phyloP scores from a whole-genome alignment of 192 early-diverging fungal genomes.

The Kickxella alabastrina region DNA sequence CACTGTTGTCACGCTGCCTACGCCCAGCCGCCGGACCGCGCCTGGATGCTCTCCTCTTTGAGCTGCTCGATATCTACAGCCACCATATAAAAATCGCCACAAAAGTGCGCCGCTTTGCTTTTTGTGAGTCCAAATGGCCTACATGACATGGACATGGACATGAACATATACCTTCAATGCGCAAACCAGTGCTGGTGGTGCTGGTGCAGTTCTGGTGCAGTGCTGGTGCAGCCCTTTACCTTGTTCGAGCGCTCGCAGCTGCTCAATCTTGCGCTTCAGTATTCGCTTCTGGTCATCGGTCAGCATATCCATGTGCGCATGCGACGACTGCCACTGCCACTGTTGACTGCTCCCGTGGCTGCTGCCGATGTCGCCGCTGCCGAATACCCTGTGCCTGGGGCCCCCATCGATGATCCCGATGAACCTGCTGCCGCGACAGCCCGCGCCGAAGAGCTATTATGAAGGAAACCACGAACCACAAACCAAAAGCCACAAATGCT shows the following conservation, averaged over 20 bases:
- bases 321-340: slow-evolving; percentile 8
- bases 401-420: neutral
- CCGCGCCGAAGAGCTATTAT: slow-evolving; percentile 35
- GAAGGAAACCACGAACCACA: too few relatives aligned
- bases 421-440: slow-evolving; percentile 5
- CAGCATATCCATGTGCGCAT: slow-evolving; percentile 20
- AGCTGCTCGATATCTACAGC: slow-evolving; percentile 36
- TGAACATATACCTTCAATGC: too few relatives aligned
- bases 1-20: slow-evolving; percentile 17
- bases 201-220: too few relatives aligned
- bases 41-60: slow-evolving; percentile 17
- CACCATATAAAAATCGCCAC: neutral
- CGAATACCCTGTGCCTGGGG: neutral
- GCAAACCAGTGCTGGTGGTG: too few relatives aligned
- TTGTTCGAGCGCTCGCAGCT: slow-evolving; percentile 31
- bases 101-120: too few relatives aligned
- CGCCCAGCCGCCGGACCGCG: slow-evolving; percentile 11
- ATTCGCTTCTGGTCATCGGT: slow-evolving; percentile 42
- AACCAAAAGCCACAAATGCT: too few relatives aligned
- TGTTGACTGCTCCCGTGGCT: slow-evolving; percentile 5
- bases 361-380: slow-evolving; percentile 3
- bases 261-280: slow-evolving; percentile 42
- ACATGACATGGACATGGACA: too few relatives aligned
- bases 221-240: too few relatives aligned
- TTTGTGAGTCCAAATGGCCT: too few relatives aligned